Base-by-base conservation (phyloP, 192 early-diverging fungal genomes). In the Spinellus fusiger region DNA sequence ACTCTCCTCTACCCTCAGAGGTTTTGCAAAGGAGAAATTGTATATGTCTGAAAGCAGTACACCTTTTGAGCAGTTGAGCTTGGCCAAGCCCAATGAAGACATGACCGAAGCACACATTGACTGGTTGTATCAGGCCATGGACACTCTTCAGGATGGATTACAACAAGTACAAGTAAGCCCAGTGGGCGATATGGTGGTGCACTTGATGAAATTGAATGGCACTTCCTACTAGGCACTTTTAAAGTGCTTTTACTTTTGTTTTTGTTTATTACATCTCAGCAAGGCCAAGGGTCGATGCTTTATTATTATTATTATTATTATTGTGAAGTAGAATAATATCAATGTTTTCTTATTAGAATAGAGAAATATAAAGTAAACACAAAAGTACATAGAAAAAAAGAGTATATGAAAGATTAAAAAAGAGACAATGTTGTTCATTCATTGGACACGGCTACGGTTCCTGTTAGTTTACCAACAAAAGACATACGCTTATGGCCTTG, bases 161-260 rank as follows among this genome's bases (percentile, higher is more conserved):
- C 40, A 54, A 25, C 59, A 61, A 15, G 69, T 74, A 26, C 35
- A 74, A 23, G 63, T 74, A 25, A 37, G 54, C 35, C 57, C 66
- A 6, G 72, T 65, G 5, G 72, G 72, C 23, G 63, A 74, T 5
- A 74, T 74, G 46, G 72, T 74, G 31, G 65, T 74, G 20, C 62
- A 59, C 29, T 28, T 74, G 2, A 74, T 58, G 0, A 64, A 69
- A 49, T 29, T 62, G 7, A 63, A 65, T 53, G 52, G 37, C 28
- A 51, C 48, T 15, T 18, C 40, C 18, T n/a, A n/a, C 40, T 2
- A 18, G 18, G 40, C 40, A 44, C 18, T 44, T 18, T 44, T n/a
- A n/a, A n/a, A n/a, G n/a, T n/a, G n/a, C n/a, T n/a, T n/a, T n/a
- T n/a, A n/a, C n/a, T n/a, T n/a, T n/a, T n/a, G n/a, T n/a, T n/a